These are phyloP conservation scores for Dalbergia oliveri DNA, from an alignment of 306 rosid species.

Conservation along the genomic window DNA sequence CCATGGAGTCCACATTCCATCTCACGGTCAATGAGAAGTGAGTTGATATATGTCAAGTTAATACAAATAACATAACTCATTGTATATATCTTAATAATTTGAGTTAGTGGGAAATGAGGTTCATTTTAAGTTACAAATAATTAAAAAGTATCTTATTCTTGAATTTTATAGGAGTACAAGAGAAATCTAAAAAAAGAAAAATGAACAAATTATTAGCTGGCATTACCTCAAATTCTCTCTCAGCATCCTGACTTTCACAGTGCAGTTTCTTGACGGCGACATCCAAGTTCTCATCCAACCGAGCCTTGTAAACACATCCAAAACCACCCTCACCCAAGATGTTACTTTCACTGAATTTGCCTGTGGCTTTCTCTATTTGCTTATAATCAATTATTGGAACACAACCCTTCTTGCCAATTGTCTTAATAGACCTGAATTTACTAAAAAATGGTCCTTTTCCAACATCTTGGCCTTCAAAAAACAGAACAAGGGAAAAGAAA, in stretches of 20 bases:
- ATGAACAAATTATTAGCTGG: conserved; percentile 9
- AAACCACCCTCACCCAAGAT: conserved; percentile 93
- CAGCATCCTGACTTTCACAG: conserved; percentile 72
- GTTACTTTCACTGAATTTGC: conserved; percentile 74
- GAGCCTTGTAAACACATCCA: conserved; percentile 94
- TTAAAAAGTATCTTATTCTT: neutral
- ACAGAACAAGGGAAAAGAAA: conserved; percentile 38
- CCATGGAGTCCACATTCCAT: too few species aligned
- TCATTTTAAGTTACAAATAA: too few species aligned
- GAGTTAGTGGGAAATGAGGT: too few species aligned
- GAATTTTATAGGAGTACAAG: neutral
- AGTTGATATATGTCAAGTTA: too few species aligned
- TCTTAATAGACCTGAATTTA: conserved; percentile 67
- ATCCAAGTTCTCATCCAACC: conserved; percentile 65
- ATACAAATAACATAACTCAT: too few species aligned
- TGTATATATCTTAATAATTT: too few species aligned
- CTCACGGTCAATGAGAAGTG: too few species aligned
- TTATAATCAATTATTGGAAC: conserved; percentile 74
- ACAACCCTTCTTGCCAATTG: conserved; percentile 74
- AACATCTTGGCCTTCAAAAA: conserved; percentile 61
- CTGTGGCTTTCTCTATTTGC: conserved; percentile 77
- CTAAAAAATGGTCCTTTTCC: conserved; percentile 81
- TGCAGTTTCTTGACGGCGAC: conserved; percentile 87
- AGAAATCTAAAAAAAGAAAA: neutral
- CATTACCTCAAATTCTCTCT: conserved; percentile 81